phyloP scores from a whole-genome alignment of 2,329 filamentous ascomycete genomes.

The Ophiosphaerella herpotricha region DNA sequence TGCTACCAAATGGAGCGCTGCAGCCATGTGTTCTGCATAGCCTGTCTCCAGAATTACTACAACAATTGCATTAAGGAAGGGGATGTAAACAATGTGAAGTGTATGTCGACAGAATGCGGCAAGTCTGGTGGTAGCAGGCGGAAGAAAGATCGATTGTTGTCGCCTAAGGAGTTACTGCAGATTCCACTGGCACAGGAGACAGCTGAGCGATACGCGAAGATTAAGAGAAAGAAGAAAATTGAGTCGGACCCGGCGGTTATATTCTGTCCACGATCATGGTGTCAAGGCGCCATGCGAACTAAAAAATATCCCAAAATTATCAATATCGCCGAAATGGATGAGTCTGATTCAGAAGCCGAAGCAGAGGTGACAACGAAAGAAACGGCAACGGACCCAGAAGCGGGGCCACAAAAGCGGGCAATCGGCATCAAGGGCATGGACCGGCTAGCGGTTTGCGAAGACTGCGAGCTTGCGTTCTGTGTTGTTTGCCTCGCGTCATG shows the following conservation, averaged over 20 bases:
- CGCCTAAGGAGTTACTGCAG: conserved; percentile 75
- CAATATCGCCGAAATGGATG: conserved; percentile 46
- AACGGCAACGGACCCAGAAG: conserved; percentile 7
- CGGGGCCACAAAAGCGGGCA: conserved; percentile 28
- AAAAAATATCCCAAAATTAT: conserved; percentile 53
- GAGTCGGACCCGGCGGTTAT: conserved; percentile 90
- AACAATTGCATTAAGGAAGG: conserved; percentile 85
- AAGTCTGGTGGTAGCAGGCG: conserved; percentile 24
- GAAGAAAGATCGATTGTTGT: conserved; percentile 67
- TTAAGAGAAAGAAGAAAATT: conserved; percentile 91
- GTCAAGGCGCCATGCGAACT: conserved; percentile 79
- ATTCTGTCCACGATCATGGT: conserved; percentile 92
- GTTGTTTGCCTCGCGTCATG: conserved; percentile 75
- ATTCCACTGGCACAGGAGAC: conserved; percentile 62
- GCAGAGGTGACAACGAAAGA: conserved; percentile 8
- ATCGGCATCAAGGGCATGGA: conserved; percentile 60
- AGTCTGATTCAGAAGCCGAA: conserved; percentile 48
- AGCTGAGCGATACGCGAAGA: conserved; percentile 82
- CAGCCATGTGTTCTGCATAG: conserved; percentile 85
- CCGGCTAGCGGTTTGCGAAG: conserved; percentile 81
- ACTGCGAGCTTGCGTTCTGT: conserved; percentile 78
- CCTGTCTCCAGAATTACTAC: conserved; percentile 91
- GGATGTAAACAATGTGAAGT: conserved; percentile 77
- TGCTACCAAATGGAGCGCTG: conserved; percentile 86
- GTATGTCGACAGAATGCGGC: conserved; percentile 78